Conservation (phyloP, 441 rosid species). For the Daphne laureola region DNA sequence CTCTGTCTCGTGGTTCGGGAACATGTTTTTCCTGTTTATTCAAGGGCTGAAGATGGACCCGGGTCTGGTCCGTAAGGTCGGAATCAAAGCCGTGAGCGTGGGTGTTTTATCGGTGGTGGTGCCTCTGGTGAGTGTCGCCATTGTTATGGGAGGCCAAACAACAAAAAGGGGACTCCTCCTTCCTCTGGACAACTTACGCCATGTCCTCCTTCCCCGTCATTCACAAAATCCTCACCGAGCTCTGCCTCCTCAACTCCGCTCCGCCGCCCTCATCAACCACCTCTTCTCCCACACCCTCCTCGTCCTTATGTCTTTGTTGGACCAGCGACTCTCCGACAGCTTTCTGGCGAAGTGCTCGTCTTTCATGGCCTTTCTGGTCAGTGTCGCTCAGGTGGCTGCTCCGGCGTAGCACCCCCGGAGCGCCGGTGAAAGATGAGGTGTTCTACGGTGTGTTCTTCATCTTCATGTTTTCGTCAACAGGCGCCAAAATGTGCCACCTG, state of each 20-base stretch:
- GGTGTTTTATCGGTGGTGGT: constrained; percentile 3
- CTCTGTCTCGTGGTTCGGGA: background rate
- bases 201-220: constrained; percentile 23
- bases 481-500: background rate
- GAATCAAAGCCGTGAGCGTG: background rate
- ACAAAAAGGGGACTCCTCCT: background rate
- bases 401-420: constrained; percentile 18
- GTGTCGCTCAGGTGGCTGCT: constrained; percentile 19
- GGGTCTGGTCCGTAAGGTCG: background rate
- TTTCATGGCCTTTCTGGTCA: background rate
- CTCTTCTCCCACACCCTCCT: background rate
- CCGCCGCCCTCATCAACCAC: background rate
- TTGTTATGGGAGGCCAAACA: no score
- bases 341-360: background rate
- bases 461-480: background rate
- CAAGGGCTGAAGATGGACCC: constrained; percentile 12
- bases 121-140: background rate
- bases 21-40: constrained; percentile 6
- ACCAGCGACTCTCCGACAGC: no score
- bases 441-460: constrained; percentile 8
- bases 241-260: constrained; percentile 9
- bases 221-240: constrained; percentile 4
- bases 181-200: constrained; percentile 6
- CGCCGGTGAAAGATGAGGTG: constrained; percentile 4
- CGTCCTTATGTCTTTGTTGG: background rate